These are phyloP conservation scores for Malbranchea zuffiana DNA, from an alignment of 2,329 filamentous ascomycete species.

Conservation along the genomic window DNA sequence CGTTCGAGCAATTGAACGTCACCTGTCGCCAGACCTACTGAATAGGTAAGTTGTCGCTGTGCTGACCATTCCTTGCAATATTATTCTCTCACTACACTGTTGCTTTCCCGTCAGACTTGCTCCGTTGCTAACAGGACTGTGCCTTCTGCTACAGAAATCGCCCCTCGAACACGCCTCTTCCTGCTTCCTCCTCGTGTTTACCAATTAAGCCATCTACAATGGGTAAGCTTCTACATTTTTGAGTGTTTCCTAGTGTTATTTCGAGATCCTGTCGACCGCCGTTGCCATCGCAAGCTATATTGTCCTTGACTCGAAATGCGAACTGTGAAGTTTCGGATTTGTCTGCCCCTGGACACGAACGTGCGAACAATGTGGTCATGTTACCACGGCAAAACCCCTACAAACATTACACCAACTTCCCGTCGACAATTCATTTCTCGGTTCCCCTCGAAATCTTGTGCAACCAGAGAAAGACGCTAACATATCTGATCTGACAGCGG, in stretches of 20 bases:
- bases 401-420: background rate
- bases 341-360: background rate
- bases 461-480: conserved; percentile 9
- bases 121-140: conserved; percentile 3
- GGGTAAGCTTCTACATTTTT: conserved; percentile 27
- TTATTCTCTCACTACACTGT: conserved; percentile 15
- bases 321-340: conserved; percentile 3
- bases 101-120: conserved; percentile 9
- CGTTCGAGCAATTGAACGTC: too few species aligned
- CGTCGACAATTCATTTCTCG: conserved; percentile 7
- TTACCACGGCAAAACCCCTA: conserved; percentile 1
- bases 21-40: too few species aligned
- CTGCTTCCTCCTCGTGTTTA: conserved; percentile 1
- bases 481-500: conserved; percentile 6
- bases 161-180: background rate
- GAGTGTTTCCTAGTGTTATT: conserved; percentile 9
- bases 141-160: background rate
- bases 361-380: conserved; percentile 2
- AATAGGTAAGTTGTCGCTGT: too few species aligned
- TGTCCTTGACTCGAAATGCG: background rate
- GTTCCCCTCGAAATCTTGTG: conserved; percentile 9
- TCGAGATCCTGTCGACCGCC: conserved; percentile 6
- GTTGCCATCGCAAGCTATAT: background rate
- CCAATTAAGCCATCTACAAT: conserved; percentile 19
- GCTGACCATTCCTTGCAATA: too few species aligned